Conservation (phyloP, 352 stramenopile species). For the Phytophthora capsici region DNA sequence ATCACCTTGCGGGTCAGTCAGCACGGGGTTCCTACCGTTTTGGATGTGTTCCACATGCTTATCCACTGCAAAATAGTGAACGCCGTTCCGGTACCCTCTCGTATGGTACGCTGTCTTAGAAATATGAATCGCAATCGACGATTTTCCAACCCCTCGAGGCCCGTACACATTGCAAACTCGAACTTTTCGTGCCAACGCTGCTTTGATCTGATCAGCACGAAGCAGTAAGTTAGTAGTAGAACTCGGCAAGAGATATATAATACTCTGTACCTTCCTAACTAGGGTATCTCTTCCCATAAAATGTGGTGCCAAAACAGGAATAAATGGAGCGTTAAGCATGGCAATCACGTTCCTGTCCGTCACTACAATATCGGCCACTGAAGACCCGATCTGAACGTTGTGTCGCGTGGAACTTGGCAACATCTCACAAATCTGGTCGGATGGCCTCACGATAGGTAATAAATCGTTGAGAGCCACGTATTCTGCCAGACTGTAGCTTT, state of each 20-base stretch:
- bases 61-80: conserved; percentile 68
- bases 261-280: conserved; percentile 49
- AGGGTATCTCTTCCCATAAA: conserved; percentile 59
- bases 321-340: conserved; percentile 53
- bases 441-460: conserved; percentile 28
- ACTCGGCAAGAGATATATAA: not conserved
- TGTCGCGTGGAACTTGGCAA: conserved; percentile 30
- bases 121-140: conserved; percentile 62
- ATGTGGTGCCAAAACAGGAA: conserved; percentile 59
- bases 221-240: not conserved
- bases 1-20: conserved; percentile 12
- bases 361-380: conserved; percentile 1
- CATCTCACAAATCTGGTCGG: conserved; percentile 44
- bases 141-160: conserved; percentile 59
- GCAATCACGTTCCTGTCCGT: conserved; percentile 33
- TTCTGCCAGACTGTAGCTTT: conserved; percentile 44
- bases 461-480: conserved; percentile 54
- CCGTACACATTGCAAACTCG: conserved; percentile 62
- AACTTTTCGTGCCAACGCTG: conserved; percentile 37
- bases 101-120: conserved; percentile 54
- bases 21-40: conserved; percentile 12
- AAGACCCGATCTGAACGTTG: conserved; percentile 30
- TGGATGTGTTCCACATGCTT: conserved; percentile 41
- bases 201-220: conserved; percentile 37
- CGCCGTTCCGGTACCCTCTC: conserved; percentile 51